Conservation (phyloP, 768 basidiomycete genomes). For the Podaxis sp. region DNA sequence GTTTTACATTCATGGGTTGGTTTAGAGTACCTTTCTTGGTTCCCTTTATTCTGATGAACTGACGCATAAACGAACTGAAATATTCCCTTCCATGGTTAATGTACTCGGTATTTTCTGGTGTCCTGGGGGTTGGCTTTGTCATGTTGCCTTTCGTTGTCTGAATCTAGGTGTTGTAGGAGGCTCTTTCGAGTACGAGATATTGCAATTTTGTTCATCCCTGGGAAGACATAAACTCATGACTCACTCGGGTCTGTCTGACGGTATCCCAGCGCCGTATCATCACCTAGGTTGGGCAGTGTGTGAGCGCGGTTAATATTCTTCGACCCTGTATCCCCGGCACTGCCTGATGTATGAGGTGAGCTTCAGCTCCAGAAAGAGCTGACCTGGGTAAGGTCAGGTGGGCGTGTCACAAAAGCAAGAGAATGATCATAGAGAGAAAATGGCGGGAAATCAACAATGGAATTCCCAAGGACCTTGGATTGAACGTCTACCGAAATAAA, state of each 20-base stretch:
- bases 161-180: not conserved
- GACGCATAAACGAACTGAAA: not conserved
- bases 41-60: not conserved
- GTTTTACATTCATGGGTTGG: not conserved
- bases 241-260: not conserved
- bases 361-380: no score
- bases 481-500: no score
- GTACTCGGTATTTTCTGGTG: not conserved
- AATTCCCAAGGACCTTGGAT: no score
- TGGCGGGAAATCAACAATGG: no score
- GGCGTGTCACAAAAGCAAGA: no score
- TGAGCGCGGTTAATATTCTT: not conserved
- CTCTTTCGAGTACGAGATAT: not conserved
- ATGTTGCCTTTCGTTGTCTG: not conserved
- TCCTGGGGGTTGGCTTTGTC: not conserved
- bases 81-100: not conserved
- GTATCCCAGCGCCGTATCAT: not conserved
- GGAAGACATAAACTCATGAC: not conserved
- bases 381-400: no score
- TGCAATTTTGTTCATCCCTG: not conserved
- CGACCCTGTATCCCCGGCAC: not conserved
- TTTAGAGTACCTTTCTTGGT: not conserved
- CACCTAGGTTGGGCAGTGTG: not conserved
- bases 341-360: not conserved
- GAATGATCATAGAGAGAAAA: no score